Evolutionary conservation across 495 filamentous ascomycete genomes (phyloP), one percentile per base, ranked within the genome.

Genomic region (Cercophora newfieldiana): DNA sequence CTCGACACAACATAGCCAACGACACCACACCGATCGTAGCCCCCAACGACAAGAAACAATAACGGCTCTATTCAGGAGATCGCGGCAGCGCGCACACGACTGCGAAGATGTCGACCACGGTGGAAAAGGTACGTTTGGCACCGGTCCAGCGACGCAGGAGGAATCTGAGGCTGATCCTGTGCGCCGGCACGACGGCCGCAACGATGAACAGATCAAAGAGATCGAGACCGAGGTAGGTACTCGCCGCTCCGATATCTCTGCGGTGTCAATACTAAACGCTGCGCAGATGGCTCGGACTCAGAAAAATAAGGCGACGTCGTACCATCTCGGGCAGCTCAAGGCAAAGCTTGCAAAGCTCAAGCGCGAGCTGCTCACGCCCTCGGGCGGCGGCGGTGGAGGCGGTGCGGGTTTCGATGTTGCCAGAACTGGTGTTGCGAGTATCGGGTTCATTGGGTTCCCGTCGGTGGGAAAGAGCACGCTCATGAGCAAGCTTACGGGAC

Each of bases 291-390:
- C 93, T 79, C 87, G 87, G 78, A 98, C 94, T 71, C 95, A 98
- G 77, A 98, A 97, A 81, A 98, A 98, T 79, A 98, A 99, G 81
- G 91, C 92, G 47, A 99, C 95, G 16, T 94, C 93, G 31, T 99
- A 89, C 71, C 86, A 88, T 77, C 73, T 88, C 66, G 93, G 93
- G 74, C 95, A 97, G 83, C 82, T 99, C 72, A 99, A 99, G 80
- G 95, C 95, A 53, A 99, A 99, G 81, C 91, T 99, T 76, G 94
- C 95, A 22, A 99, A 98, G 81, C 82, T 99, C 72, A 97, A 97
- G 82, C 86, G 92, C 78, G 95, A 99, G 78, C 89, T 99, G 47
- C 84, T 99, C 69, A 96, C 93, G 53, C 95, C 95, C 4, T 82
- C 87, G 55, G 85, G 87, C 31, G 85, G 91, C 64, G 93, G 94